Percentiles rank a stretch among this genome's conserved stretches.
These are phyloP conservation scores for Actinidia polygama DNA, from an alignment of 179 eudicot genomes.

Conservation along the genomic window DNA sequence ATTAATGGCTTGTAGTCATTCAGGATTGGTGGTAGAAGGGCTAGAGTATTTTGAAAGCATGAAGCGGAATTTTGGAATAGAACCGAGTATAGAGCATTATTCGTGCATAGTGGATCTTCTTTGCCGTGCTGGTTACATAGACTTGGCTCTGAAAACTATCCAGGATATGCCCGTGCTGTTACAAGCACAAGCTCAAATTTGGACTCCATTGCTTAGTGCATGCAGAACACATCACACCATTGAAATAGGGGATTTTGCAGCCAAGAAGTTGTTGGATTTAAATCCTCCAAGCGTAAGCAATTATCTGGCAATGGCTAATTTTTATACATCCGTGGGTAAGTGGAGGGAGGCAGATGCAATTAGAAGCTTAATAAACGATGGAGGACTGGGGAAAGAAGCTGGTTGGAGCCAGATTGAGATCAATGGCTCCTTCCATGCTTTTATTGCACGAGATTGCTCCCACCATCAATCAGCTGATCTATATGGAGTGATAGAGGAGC, in stretches of 20 bases:
- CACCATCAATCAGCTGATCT: neutral
- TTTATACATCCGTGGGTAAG: constrained; percentile 6
- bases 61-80: neutral
- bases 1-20: constrained; percentile 14
- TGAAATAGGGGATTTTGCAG: neutral
- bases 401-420: constrained; percentile 15
- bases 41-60: constrained; percentile 10
- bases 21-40: constrained; percentile 8
- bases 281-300: neutral
- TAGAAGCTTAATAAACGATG: neutral
- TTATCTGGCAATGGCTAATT: neutral
- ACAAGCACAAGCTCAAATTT: neutral
- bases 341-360: neutral
- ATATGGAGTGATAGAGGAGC: neutral
- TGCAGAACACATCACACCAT: neutral
- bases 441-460: neutral
- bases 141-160: constrained; percentile 5
- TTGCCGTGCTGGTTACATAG: constrained; percentile 12
- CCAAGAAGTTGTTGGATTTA: neutral
- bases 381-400: constrained; percentile 1
- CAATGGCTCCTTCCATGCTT: constrained; percentile 5
- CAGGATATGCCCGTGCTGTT: constrained; percentile 6
- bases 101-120: constrained; percentile 12
- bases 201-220: neutral
- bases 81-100: neutral